Conservation (phyloP, 306 rosid genomes). For the Rosa lucieae region DNA sequence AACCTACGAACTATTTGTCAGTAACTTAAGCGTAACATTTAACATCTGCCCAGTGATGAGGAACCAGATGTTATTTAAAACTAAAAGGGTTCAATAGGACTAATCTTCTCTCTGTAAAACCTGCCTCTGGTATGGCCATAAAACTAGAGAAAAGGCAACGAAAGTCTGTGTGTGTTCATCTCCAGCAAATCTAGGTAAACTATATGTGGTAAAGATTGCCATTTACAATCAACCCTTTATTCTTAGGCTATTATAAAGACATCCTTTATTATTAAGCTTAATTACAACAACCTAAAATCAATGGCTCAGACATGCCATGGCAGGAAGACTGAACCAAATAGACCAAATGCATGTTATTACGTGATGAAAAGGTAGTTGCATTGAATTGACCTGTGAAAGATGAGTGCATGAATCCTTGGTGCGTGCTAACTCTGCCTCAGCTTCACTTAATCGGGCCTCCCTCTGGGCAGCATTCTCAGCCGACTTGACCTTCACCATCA, state of each 20-base stretch:
- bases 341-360: not conserved
- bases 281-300: not conserved
- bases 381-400: conserved; percentile 56
- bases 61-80: not conserved
- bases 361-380: not conserved
- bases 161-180: not conserved
- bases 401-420: conserved; percentile 62
- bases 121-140: not conserved
- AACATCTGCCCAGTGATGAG: not conserved
- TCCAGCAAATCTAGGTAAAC: not conserved
- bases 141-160: not conserved
- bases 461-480: conserved; percentile 69
- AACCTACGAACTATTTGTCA: not conserved
- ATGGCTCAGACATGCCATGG: not conserved
- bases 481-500: conserved; percentile 49
- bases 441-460: conserved; percentile 71
- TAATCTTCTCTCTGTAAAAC: not conserved
- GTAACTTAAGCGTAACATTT: not conserved
- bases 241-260: not conserved
- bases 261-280: not conserved
- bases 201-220: not conserved
- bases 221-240: not conserved
- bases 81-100: not conserved
- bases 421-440: conserved; percentile 69
- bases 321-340: not conserved